Percentiles rank a stretch among this genome's conserved stretches.
Evolutionary conservation across 306 rosid species (phyloP).

Genomic region (Glycine latifolia): DNA sequence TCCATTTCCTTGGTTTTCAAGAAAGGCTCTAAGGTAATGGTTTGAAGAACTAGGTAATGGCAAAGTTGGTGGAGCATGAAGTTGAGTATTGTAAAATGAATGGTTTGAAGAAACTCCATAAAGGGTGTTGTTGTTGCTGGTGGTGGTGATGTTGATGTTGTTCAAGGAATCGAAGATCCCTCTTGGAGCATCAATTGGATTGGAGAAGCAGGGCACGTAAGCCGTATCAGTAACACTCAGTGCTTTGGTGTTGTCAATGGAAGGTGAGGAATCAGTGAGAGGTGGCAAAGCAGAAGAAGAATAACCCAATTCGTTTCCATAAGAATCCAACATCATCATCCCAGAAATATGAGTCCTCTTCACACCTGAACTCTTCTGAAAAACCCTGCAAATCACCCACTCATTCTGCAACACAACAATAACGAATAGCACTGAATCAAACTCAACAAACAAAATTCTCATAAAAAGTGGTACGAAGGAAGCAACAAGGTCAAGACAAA

Average conservation of each 20-base stretch:
- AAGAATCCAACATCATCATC: slow-evolving; percentile 48
- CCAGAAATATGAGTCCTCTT: slow-evolving; percentile 68
- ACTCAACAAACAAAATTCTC: neutral
- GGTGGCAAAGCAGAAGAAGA: slow-evolving; percentile 66
- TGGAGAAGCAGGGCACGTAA: slow-evolving; percentile 99
- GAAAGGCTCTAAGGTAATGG: slow-evolving; percentile 54
- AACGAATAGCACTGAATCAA: neutral
- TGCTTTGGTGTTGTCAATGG: slow-evolving; percentile 45
- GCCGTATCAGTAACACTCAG: slow-evolving; percentile 16
- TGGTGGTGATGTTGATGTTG: neutral
- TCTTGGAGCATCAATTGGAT: slow-evolving; percentile 54
- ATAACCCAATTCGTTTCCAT: slow-evolving; percentile 54
- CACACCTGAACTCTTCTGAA: slow-evolving; percentile 68
- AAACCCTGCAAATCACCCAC: slow-evolving; percentile 91
- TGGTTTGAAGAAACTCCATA: slow-evolving; percentile 41
- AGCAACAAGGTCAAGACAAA: neutral
- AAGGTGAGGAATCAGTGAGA: slow-evolving; percentile 65
- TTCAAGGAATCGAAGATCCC: slow-evolving; percentile 53
- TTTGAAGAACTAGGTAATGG: slow-evolving; percentile 46
- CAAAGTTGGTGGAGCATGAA: slow-evolving; percentile 40
- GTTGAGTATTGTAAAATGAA: slow-evolving; percentile 46
- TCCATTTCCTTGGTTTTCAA: slow-evolving; percentile 56
- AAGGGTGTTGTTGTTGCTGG: slow-evolving; percentile 24
- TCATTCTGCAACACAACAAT: slow-evolving; percentile 64
- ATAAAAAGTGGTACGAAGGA: too few relatives aligned